These are phyloP conservation scores for Brassica hybrid DNA, from an alignment of 441 rosid species.

Conservation along the genomic window DNA sequence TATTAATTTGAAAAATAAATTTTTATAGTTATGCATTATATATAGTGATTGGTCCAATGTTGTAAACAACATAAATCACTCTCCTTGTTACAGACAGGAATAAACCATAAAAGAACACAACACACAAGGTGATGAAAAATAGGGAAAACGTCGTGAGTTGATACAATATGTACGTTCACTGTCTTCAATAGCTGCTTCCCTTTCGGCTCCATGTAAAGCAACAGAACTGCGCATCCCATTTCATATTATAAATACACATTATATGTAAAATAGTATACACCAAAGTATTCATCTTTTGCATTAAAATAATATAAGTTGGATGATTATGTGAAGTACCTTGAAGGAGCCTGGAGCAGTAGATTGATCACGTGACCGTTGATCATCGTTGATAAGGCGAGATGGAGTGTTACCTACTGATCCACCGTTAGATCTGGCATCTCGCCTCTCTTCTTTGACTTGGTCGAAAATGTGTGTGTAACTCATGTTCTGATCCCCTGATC, in stretches of 20 bases:
- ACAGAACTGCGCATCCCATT: slow-evolving; percentile 52
- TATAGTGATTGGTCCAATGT: slow-evolving; percentile 2
- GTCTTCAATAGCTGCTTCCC: slow-evolving; percentile 45
- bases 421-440: slow-evolving; percentile 30
- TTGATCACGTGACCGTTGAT: too few relatives aligned
- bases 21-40: neutral
- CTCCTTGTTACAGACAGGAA: neutral
- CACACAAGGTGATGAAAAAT: neutral
- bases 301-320: too few relatives aligned
- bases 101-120: neutral
- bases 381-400: neutral
- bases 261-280: neutral
- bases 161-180: neutral
- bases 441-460: too few relatives aligned
- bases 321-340: too few relatives aligned
- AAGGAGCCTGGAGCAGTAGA: too few relatives aligned
- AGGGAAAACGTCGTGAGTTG: too few relatives aligned
- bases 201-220: slow-evolving; percentile 74
- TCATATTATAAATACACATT: neutral
- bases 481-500: slow-evolving; percentile 22
- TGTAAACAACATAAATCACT: neutral
- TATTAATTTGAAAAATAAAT: slow-evolving; percentile 4
- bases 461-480: slow-evolving; percentile 43
- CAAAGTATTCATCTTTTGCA: too few relatives aligned
- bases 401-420: slow-evolving; percentile 30